Evolutionary conservation across 179 eudicot genomes (phyloP).

Genomic region (Drosera spatulata): DNA sequence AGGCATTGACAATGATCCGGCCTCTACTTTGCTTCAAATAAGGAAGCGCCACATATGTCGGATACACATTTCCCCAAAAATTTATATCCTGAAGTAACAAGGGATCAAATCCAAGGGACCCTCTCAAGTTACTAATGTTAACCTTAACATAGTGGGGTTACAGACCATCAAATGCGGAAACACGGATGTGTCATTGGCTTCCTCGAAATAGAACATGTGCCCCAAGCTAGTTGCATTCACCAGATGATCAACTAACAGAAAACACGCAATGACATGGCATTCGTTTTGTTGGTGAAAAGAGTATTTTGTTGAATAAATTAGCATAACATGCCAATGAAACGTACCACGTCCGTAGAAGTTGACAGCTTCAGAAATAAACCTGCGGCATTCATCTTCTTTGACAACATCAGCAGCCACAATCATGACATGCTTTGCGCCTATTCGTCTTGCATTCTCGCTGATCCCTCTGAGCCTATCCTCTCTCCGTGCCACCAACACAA

Average conservation of each 20-base stretch:
- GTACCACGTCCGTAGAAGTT: conserved; percentile 60
- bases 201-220: conserved; percentile 78
- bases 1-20: conserved; percentile 70
- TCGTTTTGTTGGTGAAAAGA: no score
- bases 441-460: conserved; percentile 51
- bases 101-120: not conserved
- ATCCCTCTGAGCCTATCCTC: conserved; percentile 59
- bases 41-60: conserved; percentile 81
- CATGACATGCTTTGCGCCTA: conserved; percentile 72
- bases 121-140: no score
- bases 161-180: conserved; percentile 79
- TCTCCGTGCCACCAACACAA: conserved; percentile 75
- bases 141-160: no score
- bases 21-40: conserved; percentile 52
- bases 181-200: conserved; percentile 55
- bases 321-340: not conserved
- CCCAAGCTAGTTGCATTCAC: conserved; percentile 88
- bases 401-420: conserved; percentile 90
- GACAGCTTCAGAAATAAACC: conserved; percentile 65
- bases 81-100: conserved; percentile 55
- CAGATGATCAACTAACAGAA: conserved; percentile 71
- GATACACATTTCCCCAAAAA: conserved; percentile 95
- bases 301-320: not conserved
- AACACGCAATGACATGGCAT: no score
- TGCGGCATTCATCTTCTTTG: conserved; percentile 82